These are phyloP conservation scores for Cryptomeria japonica DNA, from an alignment of 75 land plant genomes.

Conservation along the genomic window DNA sequence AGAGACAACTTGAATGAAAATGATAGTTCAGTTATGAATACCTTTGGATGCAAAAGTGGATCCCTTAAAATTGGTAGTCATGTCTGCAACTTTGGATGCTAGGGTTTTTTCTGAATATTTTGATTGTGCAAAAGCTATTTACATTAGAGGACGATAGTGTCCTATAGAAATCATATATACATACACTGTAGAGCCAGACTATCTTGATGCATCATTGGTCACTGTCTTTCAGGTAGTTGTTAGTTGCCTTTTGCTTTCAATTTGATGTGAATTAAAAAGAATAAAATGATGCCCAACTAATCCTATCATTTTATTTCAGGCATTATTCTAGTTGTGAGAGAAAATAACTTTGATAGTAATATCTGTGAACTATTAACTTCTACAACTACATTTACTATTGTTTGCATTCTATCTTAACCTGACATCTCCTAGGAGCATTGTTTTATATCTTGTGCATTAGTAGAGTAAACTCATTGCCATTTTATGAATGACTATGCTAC, in stretches of 20 bases:
- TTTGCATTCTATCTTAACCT: neutral
- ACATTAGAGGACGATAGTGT: constrained; percentile 83
- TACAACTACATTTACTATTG: neutral
- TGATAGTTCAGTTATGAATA: constrained; percentile 16
- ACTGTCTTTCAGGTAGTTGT: constrained; percentile 83
- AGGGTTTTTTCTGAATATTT: constrained; percentile 81
- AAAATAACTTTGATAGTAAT: neutral
- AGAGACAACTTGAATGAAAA: neutral
- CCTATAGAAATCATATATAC: constrained; percentile 89
- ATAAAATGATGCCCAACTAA: neutral
- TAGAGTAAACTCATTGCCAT: neutral
- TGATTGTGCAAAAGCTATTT: constrained; percentile 83
- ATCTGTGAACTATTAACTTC: neutral
- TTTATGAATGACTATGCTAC: neutral
- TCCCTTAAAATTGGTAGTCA: constrained; percentile 79
- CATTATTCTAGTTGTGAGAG: neutral
- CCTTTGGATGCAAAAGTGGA: constrained; percentile 7
- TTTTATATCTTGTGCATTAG: neutral
- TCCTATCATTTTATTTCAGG: neutral
- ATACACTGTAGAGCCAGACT: constrained; percentile 64
- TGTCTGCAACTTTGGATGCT: constrained; percentile 98
- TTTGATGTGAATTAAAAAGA: neutral
- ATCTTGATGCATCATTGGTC: constrained; percentile 81
- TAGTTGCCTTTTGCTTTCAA: neutral
- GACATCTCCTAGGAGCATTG: neutral